phyloP scores from a whole-genome alignment of 352 stramenopile genomes.

The Hyaloperonospora arabidopsidis region DNA sequence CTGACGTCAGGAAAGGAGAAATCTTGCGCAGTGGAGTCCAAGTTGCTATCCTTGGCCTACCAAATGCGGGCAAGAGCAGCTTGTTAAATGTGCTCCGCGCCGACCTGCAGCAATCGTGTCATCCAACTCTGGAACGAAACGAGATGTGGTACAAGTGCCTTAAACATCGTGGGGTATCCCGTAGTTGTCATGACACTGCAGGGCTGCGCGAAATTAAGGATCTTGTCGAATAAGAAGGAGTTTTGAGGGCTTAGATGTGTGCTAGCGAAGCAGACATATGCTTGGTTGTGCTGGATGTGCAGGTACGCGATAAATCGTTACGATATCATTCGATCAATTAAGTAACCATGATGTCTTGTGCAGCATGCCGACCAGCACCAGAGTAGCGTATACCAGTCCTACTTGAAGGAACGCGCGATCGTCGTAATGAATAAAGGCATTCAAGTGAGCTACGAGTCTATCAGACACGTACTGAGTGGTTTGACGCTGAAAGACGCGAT shows the following conservation, averaged over 20 bases:
- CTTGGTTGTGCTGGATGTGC: constrained; percentile 76
- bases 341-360: constrained; percentile 7
- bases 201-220: constrained; percentile 86
- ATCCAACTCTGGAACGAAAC: constrained; percentile 92
- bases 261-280: constrained; percentile 64
- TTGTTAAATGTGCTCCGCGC: constrained; percentile 90
- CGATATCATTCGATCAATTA: background rate
- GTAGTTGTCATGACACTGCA: constrained; percentile 94
- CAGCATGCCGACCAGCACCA: constrained; percentile 37
- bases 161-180: constrained; percentile 92
- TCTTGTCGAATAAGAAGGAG: constrained; percentile 67
- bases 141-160: constrained; percentile 94
- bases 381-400: constrained; percentile 41
- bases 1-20: constrained; percentile 87
- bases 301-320: constrained; percentile 23
- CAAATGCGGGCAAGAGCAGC: constrained; percentile 89
- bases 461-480: constrained; percentile 13
- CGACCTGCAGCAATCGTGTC: constrained; percentile 95
- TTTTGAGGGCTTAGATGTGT: constrained; percentile 61
- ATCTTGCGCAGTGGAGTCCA: constrained; percentile 85
- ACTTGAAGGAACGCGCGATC: constrained; percentile 40
- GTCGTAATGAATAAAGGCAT: constrained; percentile 78
- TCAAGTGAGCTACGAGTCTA: constrained; percentile 18
- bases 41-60: constrained; percentile 84
- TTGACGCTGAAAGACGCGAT: constrained; percentile 17